A percentile compares a stretch with the other conserved stretches of the same genome.
Evolutionary conservation across 176 grass and related monocot genomes (phyloP).

Genomic region (Oryza punctata): DNA sequence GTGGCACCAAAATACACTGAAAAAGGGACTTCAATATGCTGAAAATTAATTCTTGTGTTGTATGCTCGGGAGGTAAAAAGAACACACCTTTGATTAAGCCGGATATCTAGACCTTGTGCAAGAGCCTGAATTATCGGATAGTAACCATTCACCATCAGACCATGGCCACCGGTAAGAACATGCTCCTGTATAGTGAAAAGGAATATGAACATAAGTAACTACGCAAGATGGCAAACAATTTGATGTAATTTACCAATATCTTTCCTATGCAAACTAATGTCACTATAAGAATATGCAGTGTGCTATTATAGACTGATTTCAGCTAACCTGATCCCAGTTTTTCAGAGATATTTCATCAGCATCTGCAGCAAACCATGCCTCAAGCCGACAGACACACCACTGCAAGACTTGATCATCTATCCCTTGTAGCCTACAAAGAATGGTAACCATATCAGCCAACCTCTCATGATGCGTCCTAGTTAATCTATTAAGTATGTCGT

Average conservation of each 20-base stretch:
- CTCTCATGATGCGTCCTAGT: not conserved
- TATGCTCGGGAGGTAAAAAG: not conserved
- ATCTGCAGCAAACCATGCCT: conserved; percentile 99
- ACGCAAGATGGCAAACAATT: not conserved
- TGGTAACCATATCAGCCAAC: conserved; percentile 27
- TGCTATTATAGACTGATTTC: not conserved
- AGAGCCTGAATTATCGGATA: conserved; percentile 91
- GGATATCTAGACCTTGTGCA: conserved; percentile 71
- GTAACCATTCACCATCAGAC: conserved; percentile 97
- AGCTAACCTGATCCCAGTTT: conserved; percentile 91
- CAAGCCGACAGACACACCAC: conserved; percentile 88
- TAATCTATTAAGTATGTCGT: not conserved
- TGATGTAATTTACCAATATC: not conserved
- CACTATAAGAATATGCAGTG: not conserved
- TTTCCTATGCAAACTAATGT: not conserved
- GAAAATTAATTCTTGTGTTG: not conserved
- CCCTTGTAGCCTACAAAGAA: conserved; percentile 64
- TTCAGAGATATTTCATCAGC: conserved; percentile 88
- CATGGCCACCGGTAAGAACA: conserved; percentile 95
- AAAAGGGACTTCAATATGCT: not conserved
- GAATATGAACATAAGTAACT: not conserved
- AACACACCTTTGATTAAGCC: conserved; percentile 77
- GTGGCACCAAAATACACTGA: not conserved
- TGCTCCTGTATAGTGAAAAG: conserved; percentile 56
- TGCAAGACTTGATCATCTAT: conserved; percentile 78